Percentiles rank a stretch among this genome's conserved stretches.
phyloP scores from a whole-genome alignment of 352 stramenopile species.

The Phytophthora colocasiae region DNA sequence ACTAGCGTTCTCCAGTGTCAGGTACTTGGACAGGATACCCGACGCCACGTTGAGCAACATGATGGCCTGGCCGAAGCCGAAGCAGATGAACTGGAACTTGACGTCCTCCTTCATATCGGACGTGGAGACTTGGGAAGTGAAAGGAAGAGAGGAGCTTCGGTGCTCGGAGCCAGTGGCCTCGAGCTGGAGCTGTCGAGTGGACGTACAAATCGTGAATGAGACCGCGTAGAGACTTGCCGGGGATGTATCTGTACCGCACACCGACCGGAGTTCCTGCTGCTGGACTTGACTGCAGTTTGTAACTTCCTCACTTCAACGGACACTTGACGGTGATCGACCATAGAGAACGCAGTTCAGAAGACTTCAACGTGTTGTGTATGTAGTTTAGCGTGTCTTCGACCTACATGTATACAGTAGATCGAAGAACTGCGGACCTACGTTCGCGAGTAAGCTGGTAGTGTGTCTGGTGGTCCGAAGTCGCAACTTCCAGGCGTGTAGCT shows the following conservation, averaged over 20 bases:
- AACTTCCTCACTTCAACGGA: background rate
- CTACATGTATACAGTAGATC: too few relatives aligned
- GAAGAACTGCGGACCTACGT: background rate
- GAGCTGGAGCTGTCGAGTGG: constrained; percentile 20
- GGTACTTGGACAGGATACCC: constrained; percentile 67
- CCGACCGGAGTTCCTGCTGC: background rate
- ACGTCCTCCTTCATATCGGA: constrained; percentile 31
- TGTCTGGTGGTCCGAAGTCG: constrained; percentile 44
- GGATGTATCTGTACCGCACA: background rate
- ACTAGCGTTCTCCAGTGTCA: constrained; percentile 55
- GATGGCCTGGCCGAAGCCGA: constrained; percentile 76
- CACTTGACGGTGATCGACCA: background rate
- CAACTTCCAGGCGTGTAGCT: constrained; percentile 60
- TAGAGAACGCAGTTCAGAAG: constrained; percentile 1
- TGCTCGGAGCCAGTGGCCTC: constrained; percentile 11
- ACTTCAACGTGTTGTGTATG: too few relatives aligned
- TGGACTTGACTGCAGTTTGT: constrained; percentile 1
- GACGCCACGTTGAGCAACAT: constrained; percentile 69
- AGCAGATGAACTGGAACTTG: constrained; percentile 60
- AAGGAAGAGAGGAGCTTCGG: background rate
- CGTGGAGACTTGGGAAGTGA: constrained; percentile 25
- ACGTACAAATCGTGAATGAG: constrained; percentile 24
- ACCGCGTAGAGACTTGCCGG: constrained; percentile 23
- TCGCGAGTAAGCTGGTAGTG: constrained; percentile 33
- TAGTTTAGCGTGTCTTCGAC: too few relatives aligned